A percentile compares a stretch with the other conserved stretches of the same genome.
Evolutionary conservation across 129 eudicot species (phyloP).

Genomic region (Sambucus nigra): DNA sequence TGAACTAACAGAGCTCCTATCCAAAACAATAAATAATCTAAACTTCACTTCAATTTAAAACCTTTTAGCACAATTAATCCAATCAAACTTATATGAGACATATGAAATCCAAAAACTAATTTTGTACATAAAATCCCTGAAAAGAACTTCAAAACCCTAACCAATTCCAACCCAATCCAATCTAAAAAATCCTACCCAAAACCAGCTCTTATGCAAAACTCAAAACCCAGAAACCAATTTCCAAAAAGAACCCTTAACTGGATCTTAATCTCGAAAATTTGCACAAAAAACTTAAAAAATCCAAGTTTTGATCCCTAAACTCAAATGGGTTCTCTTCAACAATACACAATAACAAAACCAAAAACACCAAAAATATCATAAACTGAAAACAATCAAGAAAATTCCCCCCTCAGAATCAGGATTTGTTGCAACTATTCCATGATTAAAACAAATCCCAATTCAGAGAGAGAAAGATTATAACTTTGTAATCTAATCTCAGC

Average conservation of each 20-base stretch:
- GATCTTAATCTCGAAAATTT: conserved; percentile 1
- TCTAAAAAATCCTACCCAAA: not conserved
- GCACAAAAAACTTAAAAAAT: conserved; percentile 10
- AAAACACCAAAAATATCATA: conserved; percentile 1
- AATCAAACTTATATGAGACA: not conserved
- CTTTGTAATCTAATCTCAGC: conserved; percentile 7
- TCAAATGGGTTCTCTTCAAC: conserved; percentile 13
- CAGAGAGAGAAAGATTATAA: conserved; percentile 14
- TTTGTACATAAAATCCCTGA: not conserved
- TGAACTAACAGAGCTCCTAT: conserved; percentile 6
- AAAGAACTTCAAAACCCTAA: not conserved
- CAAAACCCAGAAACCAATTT: conserved; percentile 25
- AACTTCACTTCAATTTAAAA: not conserved
- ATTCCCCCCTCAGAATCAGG: conserved; percentile 17
- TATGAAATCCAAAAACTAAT: not conserved
- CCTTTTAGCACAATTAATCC: not conserved
- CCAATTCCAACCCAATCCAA: not conserved
- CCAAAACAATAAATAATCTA: not conserved
- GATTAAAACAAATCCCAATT: conserved; percentile 28
- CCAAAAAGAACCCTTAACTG: conserved; percentile 12
- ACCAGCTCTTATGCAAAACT: not conserved
- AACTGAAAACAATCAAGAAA: not conserved
- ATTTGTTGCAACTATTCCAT: conserved; percentile 22
- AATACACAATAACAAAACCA: conserved; percentile 5
- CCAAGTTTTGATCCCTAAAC: conserved; percentile 3